Base-by-base conservation (phyloP, 2,329 filamentous ascomycete species). In the Monosporascus sp. region DNA sequence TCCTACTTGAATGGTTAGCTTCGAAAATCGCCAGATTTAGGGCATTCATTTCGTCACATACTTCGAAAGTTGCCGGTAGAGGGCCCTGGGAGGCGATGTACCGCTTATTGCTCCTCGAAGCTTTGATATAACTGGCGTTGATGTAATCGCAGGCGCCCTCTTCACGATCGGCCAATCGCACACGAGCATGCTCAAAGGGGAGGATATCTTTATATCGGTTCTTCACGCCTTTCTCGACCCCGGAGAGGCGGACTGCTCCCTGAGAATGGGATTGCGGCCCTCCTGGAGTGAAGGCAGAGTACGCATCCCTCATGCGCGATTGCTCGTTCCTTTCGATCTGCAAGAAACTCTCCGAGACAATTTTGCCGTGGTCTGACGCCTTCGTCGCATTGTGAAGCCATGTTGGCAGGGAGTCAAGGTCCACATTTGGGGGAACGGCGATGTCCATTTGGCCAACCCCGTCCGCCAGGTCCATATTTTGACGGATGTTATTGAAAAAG, bases 201-300 rank as follows among this genome's bases (percentile, higher is more conserved):
- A 96, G 86, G 52, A 97, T 97, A 62, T 97, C 95, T 74, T 97
- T 97, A 75, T 99, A 99, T 8, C 94, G 84, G 63, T 99, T 99
- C 75, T 97, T 97, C 19, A 80, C 84, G 7, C 94, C 94, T 69
- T 97, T 94, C 65, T 99, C 94, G 31, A 99, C 88, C 7, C 94
- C 94, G 0, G 89, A 94, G 50, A 99, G 84, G 62, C 90, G 87
- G 7, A 95, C 82, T 22, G 72, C 60, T 60, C 56, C 55, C 1
- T 60, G 60, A 9, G 60, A 60, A 8, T 60, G 48, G 44, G 50
- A 55, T 19, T 54, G 55, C 20, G 74, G 68, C 1, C 72, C 65
- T 0, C 70, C 61, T 1, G 79, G 68, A 49, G 74, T 75, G 53
- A 81, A 78, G 19, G 75, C 71, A 0, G 79, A 75, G 56, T 82